phyloP scores from a whole-genome alignment of 495 filamentous ascomycete genomes.

The Collariella sp. region DNA sequence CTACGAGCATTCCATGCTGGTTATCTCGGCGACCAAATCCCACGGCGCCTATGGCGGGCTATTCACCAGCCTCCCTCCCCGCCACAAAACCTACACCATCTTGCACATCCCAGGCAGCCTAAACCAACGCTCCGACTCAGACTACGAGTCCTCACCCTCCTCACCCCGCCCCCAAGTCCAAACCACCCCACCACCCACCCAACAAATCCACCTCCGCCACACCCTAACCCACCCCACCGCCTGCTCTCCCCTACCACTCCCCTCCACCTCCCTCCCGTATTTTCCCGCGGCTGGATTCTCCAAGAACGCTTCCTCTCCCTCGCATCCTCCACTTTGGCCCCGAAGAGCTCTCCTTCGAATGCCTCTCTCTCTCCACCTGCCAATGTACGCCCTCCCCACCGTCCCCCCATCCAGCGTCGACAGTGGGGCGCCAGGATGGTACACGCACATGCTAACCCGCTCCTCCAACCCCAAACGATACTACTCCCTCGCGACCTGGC shows the following conservation, averaged over 20 bases:
- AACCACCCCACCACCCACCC: neutral
- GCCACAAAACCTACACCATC: neutral
- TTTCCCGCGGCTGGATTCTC: constrained; percentile 17
- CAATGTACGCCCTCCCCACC: constrained; percentile 7
- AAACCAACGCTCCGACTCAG: too few species aligned
- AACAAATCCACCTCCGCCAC: constrained; percentile 8
- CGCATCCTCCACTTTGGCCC: constrained; percentile 18
- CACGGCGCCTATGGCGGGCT: constrained; percentile 3
- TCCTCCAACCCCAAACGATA: constrained; percentile 2
- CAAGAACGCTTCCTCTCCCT: constrained; percentile 16
- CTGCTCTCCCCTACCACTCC: neutral
- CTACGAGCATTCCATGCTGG: constrained; percentile 6
- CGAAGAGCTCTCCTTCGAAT: constrained; percentile 17
- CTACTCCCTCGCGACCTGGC: constrained; percentile 1
- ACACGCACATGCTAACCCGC: neutral
- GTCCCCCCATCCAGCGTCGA: neutral
- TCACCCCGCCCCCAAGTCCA: neutral
- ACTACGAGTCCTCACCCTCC: neutral
- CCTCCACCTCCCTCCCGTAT: constrained; percentile 4
- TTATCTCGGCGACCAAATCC: constrained; percentile 12
- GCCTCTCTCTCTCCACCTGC: constrained; percentile 1
- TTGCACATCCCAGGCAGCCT: neutral
- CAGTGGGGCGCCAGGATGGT: neutral
- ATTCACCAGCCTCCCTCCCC: neutral
- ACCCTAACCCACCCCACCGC: neutral